These are phyloP conservation scores for Hypsizygus marmoreus DNA, from an alignment of 768 basidiomycete genomes.

Conservation along the genomic window DNA sequence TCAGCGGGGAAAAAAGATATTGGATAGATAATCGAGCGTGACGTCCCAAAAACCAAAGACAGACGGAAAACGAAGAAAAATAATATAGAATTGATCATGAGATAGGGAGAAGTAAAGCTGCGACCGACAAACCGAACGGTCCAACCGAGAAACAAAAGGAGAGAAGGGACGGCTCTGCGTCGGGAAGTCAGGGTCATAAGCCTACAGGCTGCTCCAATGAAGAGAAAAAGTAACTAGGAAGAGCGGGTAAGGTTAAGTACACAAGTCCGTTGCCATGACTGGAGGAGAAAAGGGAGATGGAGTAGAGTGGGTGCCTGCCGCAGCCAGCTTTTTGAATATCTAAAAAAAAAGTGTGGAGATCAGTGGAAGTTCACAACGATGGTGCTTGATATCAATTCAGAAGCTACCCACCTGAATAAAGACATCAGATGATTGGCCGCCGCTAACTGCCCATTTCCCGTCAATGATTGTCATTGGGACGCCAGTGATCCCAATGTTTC, in stretches of 20 bases:
- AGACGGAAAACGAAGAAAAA: too few relatives aligned
- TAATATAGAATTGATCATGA: not conserved
- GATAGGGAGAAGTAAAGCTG: too few relatives aligned
- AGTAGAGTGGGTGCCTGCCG: constrained; percentile 31
- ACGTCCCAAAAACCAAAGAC: not conserved
- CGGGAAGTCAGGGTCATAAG: constrained; percentile 3
- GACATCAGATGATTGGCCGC: constrained; percentile 71
- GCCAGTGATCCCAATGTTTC: constrained; percentile 69
- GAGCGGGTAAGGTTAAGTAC: constrained; percentile 9
- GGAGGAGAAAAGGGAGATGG: constrained; percentile 36
- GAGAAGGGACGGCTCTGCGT: constrained; percentile 13
- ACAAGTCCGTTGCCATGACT: constrained; percentile 29
- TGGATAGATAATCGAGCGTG: too few relatives aligned
- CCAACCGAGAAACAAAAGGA: too few relatives aligned
- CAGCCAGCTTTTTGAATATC: constrained; percentile 56
- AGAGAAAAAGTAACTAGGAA: not conserved
- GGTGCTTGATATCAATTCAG: not conserved
- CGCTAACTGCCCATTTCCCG: constrained; percentile 75
- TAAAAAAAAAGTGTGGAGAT: constrained; percentile 12
- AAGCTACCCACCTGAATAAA: constrained; percentile 61
- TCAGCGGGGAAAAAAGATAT: too few relatives aligned
- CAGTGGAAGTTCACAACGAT: constrained; percentile 1
- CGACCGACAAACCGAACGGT: too few relatives aligned
- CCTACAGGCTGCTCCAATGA: constrained; percentile 4
- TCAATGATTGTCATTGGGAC: constrained; percentile 83